A percentile compares a stretch with the other conserved stretches of the same genome.
Evolutionary conservation across 306 rosid genomes (phyloP).

Genomic region (Abrus precatorius): DNA sequence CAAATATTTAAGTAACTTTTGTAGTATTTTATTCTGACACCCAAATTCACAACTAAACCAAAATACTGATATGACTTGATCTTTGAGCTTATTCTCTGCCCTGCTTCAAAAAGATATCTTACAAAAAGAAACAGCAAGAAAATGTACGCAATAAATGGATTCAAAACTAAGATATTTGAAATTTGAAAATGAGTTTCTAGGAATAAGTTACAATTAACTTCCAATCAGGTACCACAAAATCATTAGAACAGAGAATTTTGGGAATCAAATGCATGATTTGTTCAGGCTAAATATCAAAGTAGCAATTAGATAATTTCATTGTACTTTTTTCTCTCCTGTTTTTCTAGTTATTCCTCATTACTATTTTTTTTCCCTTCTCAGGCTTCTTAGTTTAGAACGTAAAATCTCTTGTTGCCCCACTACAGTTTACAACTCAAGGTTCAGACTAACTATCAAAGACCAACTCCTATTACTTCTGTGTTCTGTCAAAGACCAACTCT

Average conservation of each 20-base stretch:
- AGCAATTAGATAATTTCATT: neutral
- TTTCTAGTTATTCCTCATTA: neutral
- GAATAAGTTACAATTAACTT: neutral
- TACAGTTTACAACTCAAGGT: too few relatives aligned
- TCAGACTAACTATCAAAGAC: too few relatives aligned
- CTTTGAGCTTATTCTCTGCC: neutral
- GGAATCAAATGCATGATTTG: neutral
- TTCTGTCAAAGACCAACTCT: too few relatives aligned
- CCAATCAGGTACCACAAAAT: neutral
- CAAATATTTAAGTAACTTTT: neutral
- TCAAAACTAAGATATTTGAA: neutral
- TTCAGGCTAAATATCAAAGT: neutral
- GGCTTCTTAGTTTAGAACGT: too few relatives aligned
- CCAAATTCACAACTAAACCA: slow-evolving; percentile 1
- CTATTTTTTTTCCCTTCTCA: too few relatives aligned
- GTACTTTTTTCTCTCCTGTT: neutral
- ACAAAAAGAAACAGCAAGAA: neutral
- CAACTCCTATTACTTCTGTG: too few relatives aligned
- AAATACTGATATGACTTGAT: neutral
- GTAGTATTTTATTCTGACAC: neutral
- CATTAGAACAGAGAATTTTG: neutral
- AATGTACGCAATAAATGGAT: neutral
- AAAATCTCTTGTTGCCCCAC: too few relatives aligned
- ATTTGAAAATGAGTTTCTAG: neutral
- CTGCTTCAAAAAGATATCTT: neutral